Conservation (phyloP, 495 filamentous ascomycete genomes). For the Tuber aestivum region DNA sequence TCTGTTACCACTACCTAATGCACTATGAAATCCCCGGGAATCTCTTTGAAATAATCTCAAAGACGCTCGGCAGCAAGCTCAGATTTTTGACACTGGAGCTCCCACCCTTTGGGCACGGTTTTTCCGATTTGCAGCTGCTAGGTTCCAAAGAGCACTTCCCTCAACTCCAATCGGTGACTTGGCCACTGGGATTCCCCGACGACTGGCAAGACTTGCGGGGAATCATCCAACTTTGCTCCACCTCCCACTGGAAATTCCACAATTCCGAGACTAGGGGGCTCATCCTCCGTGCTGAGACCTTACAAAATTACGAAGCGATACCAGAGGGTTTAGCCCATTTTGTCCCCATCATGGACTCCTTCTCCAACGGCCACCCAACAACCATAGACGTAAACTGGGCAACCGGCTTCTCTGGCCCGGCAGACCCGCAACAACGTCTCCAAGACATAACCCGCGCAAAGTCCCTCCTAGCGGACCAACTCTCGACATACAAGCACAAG, state of each 20-base stretch:
- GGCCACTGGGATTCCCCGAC: neutral
- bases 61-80: neutral
- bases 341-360: neutral
- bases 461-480: neutral
- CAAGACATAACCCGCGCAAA: neutral
- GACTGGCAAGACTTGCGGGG: neutral
- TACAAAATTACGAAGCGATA: neutral
- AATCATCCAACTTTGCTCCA: neutral
- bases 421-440: neutral
- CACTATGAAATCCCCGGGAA: neutral
- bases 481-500: slow-evolving; percentile 1
- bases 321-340: neutral
- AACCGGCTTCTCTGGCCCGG: neutral
- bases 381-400: neutral
- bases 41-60: neutral
- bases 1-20: neutral
- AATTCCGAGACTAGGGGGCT: neutral
- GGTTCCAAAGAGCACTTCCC: neutral
- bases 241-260: neutral
- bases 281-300: neutral
- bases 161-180: neutral
- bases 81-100: neutral
- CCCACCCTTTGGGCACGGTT: neutral
- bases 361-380: neutral
- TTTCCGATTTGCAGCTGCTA: neutral